Percentiles rank a stretch among this genome's conserved stretches.
phyloP scores from a whole-genome alignment of 768 basidiomycete species.

The Serendipita vermifera region DNA sequence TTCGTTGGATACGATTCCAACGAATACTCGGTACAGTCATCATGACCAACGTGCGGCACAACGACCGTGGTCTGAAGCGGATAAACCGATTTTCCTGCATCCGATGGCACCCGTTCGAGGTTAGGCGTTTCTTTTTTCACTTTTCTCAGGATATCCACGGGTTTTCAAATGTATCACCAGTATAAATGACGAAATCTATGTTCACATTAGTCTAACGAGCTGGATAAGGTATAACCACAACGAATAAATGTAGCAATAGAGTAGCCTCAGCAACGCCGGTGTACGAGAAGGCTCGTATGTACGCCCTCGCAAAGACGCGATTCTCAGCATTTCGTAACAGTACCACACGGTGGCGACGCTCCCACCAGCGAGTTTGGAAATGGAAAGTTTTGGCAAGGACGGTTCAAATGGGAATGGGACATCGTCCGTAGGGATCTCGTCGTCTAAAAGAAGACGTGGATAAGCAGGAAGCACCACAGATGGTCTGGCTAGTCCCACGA shows the following conservation, averaged over 20 bases:
- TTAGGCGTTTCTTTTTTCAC: too few relatives aligned
- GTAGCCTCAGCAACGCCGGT: background rate
- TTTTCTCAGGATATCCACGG: too few relatives aligned
- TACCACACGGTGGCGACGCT: constrained; percentile 58
- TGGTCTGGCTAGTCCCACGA: constrained; percentile 63
- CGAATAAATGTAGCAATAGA: background rate
- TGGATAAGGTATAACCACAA: background rate
- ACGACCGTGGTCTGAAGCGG: too few relatives aligned
- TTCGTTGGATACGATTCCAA: too few relatives aligned
- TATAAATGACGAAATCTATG: too few relatives aligned
- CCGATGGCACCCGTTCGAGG: too few relatives aligned
- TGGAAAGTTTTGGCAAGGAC: constrained; percentile 10
- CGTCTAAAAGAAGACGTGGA: constrained; percentile 28
- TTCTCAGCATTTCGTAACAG: constrained; percentile 38
- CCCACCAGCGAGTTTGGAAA: constrained; percentile 52
- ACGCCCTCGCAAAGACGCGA: constrained; percentile 24
- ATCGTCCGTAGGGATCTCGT: background rate
- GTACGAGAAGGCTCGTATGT: background rate
- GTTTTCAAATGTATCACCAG: too few relatives aligned
- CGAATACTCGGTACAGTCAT: too few relatives aligned
- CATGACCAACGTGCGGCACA: too few relatives aligned
- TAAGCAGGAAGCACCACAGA: constrained; percentile 51
- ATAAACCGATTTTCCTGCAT: too few relatives aligned
- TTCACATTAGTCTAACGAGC: too few relatives aligned
- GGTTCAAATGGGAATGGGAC: constrained; percentile 7